phyloP scores from a whole-genome alignment of 208 protist genomes.

The Wallacemonas rigidus region DNA sequence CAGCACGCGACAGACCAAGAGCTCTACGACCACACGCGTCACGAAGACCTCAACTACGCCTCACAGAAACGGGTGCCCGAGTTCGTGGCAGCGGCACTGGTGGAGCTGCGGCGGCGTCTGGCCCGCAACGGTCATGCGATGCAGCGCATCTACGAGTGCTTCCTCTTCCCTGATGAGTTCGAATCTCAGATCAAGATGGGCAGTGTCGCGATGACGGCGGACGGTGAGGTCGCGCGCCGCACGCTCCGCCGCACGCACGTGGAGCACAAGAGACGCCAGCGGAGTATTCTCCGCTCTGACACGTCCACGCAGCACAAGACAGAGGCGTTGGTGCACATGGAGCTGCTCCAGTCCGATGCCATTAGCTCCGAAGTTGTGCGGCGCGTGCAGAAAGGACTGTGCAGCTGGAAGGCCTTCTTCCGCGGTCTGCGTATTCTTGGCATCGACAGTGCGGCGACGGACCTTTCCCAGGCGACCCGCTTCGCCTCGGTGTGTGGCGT shows the following conservation, averaged over 20 bases:
- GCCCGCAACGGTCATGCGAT: conserved; percentile 30
- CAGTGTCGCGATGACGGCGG: background rate
- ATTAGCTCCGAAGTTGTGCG: conserved; percentile 12
- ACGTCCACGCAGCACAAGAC: background rate
- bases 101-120: conserved; percentile 40
- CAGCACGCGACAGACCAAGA: conserved; percentile 14
- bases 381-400: conserved; percentile 25
- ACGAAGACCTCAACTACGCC: conserved; percentile 10
- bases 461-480: conserved; percentile 28
- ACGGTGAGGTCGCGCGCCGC: background rate
- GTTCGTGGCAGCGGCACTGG: conserved; percentile 34
- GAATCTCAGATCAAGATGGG: conserved; percentile 22
- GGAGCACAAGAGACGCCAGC: background rate
- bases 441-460: conserved; percentile 34
- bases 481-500: conserved; percentile 48
- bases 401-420: conserved; percentile 59
- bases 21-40: conserved; percentile 11
- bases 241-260: background rate
- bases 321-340: conserved; percentile 27
- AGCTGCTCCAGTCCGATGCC: conserved; percentile 24
- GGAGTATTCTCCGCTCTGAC: conserved; percentile 1
- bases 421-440: conserved; percentile 39
- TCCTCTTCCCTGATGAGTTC: conserved; percentile 25
- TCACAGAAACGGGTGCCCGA: conserved; percentile 19
- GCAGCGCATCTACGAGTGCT: conserved; percentile 51